Percentiles rank a stretch among this genome's conserved stretches.
Conservation (phyloP, 78 protist species). For the Cyanophora paradoxa region DNA sequence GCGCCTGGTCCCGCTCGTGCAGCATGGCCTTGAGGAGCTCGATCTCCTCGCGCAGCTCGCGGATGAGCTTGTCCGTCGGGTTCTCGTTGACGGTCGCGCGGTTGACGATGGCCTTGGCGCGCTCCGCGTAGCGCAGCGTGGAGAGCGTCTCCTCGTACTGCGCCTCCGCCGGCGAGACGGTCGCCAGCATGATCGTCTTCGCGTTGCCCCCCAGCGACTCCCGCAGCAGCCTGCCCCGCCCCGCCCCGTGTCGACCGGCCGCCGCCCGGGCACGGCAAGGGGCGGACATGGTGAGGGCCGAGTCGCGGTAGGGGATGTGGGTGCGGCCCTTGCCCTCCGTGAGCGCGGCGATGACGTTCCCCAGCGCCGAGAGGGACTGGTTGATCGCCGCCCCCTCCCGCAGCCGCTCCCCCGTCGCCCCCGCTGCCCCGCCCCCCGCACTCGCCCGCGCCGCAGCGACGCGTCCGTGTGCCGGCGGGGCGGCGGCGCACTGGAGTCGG, state of each 20-base stretch:
- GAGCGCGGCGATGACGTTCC: constrained; percentile 48
- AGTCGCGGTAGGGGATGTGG: constrained; percentile 91
- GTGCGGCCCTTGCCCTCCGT: too few species aligned
- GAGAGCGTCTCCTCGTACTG: constrained; percentile 73
- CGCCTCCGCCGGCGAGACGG: constrained; percentile 46
- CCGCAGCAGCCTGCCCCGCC: too few species aligned
- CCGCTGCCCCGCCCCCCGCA: too few species aligned
- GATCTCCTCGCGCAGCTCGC: constrained; percentile 45
- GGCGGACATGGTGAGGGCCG: constrained; percentile 71
- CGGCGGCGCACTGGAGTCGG: too few species aligned
- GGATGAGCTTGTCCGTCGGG: constrained; percentile 30
- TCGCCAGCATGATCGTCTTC: constrained; percentile 56
- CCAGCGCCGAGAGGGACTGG: constrained; percentile 61
- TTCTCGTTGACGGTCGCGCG: constrained; percentile 14
- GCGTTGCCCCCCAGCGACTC: constrained; percentile 62
- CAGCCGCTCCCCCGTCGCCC: constrained; percentile 49
- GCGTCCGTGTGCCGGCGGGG: too few species aligned
- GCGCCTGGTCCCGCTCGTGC: too few species aligned
- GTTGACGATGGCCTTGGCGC: constrained; percentile 77
- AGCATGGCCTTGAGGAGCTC: too few species aligned
- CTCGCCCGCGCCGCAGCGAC: too few species aligned
- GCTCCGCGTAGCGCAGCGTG: constrained; percentile 86
- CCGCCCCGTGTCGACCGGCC: too few species aligned
- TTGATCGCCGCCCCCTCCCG: constrained; percentile 40
- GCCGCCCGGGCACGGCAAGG: too few species aligned